A percentile compares a stretch with the other conserved stretches of the same genome.
These are phyloP conservation scores for Paraurostyla sp. DNA, from an alignment of 73 alveolate species.

Conservation along the genomic window DNA sequence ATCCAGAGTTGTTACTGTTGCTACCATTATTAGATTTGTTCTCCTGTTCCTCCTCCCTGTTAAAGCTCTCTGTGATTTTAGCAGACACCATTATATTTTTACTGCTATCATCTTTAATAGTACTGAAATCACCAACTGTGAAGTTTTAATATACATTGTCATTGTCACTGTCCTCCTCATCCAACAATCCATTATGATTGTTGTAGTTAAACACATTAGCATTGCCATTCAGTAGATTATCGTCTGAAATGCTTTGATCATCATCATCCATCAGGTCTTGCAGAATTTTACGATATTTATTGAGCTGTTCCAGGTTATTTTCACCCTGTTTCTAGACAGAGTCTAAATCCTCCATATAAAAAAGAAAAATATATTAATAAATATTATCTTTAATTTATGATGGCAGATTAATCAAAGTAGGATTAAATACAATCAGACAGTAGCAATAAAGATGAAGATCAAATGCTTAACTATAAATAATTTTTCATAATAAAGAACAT, in stretches of 20 bases:
- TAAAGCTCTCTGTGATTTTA: neutral
- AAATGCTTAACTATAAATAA: constrained; percentile 34
- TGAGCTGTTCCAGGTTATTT: too few species aligned
- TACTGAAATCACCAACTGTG: neutral
- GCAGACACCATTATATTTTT: too few species aligned
- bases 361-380: too few species aligned
- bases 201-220: too few species aligned
- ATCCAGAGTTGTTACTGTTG: neutral
- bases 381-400: neutral
- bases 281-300: neutral
- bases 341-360: too few species aligned
- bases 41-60: neutral
- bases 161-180: too few species aligned
- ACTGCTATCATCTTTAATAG: neutral
- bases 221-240: too few species aligned
- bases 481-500: constrained; percentile 32
- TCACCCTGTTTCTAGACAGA: too few species aligned
- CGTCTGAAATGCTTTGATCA: neutral
- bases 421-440: too few species aligned
- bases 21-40: neutral
- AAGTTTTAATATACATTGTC: neutral
- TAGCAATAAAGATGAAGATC: constrained; percentile 16
- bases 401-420: constrained; percentile 1
- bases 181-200: too few species aligned
- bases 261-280: neutral